Evolutionary conservation across 371 early-diverging fungal species (phyloP).

Genomic region (Apophysomyces variabilis): DNA sequence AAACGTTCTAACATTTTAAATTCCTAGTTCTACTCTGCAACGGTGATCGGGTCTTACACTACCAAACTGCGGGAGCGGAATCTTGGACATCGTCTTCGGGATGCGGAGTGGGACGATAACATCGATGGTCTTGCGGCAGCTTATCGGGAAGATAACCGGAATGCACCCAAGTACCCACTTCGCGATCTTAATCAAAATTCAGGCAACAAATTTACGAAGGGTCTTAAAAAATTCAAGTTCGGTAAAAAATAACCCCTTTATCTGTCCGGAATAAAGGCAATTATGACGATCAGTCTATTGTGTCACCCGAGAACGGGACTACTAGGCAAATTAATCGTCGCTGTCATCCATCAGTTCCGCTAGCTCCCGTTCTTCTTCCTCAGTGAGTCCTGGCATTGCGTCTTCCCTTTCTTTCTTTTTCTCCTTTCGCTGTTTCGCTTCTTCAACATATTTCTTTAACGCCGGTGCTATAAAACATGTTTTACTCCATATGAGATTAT

Average conservation of each 20-base stretch:
- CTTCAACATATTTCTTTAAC: slow-evolving; percentile 32
- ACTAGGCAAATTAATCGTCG: slow-evolving; percentile 20
- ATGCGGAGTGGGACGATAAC: slow-evolving; percentile 54
- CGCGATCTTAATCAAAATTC: slow-evolving; percentile 28
- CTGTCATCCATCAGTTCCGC: slow-evolving; percentile 77
- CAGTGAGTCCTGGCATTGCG: slow-evolving; percentile 56
- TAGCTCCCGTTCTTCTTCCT: slow-evolving; percentile 83
- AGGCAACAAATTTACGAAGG: slow-evolving; percentile 30
- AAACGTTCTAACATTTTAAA: neutral
- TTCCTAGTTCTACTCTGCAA: slow-evolving; percentile 47
- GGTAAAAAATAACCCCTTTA: slow-evolving; percentile 22
- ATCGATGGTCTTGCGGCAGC: slow-evolving; percentile 42
- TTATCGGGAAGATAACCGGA: slow-evolving; percentile 45
- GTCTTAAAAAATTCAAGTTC: slow-evolving; percentile 30
- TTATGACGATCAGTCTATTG: neutral
- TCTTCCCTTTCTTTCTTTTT: slow-evolving; percentile 23
- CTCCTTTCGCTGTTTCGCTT: slow-evolving; percentile 24
- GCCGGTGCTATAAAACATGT: slow-evolving; percentile 20
- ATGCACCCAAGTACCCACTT: slow-evolving; percentile 48
- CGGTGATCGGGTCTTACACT: slow-evolving; percentile 41
- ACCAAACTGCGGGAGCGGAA: slow-evolving; percentile 44
- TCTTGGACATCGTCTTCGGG: slow-evolving; percentile 53
- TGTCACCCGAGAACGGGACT: neutral
- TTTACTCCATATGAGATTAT: neutral
- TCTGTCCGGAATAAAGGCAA: neutral